Evolutionary conservation across 768 basidiomycete species (phyloP).

Genomic region (Grammothele lineata): DNA sequence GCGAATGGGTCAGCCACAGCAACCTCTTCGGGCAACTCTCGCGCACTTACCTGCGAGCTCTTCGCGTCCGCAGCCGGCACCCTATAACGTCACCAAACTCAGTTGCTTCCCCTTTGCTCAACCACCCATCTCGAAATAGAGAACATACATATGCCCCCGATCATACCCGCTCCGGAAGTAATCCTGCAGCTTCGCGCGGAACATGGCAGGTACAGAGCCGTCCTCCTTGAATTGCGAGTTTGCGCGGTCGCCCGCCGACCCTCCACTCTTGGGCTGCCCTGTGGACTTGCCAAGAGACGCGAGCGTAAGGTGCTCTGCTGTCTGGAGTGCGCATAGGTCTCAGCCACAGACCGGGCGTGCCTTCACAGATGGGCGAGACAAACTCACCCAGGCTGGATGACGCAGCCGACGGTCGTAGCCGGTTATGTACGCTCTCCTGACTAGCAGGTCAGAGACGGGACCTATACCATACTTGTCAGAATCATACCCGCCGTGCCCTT

Average conservation of each 20-base stretch:
- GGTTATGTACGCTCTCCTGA: constrained; percentile 80
- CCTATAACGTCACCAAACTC: no score
- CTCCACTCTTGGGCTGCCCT: constrained; percentile 30
- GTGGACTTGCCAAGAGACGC: constrained; percentile 59
- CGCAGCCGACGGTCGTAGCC: constrained; percentile 87
- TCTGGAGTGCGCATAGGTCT: constrained; percentile 42
- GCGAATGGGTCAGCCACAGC: background rate
- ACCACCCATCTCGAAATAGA: background rate
- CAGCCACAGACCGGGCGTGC: background rate
- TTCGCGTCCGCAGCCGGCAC: constrained; percentile 98
- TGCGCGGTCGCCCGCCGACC: constrained; percentile 57
- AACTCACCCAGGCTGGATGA: constrained; percentile 88
- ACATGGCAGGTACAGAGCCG: constrained; percentile 63
- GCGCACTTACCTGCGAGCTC: constrained; percentile 57
- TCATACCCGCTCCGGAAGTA: constrained; percentile 95
- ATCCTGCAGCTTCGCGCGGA: constrained; percentile 82
- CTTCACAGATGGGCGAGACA: background rate
- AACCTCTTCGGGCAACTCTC: background rate
- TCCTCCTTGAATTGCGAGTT: constrained; percentile 86
- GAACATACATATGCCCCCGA: constrained; percentile 86
- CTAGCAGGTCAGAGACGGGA: constrained; percentile 75
- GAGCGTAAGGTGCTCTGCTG: constrained; percentile 90
- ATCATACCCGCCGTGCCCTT: no score
- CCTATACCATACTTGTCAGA: no score
- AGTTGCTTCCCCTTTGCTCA: background rate